A percentile compares a stretch with the other conserved stretches of the same genome.
phyloP scores from a whole-genome alignment of 495 filamentous ascomycete species.

The Penicillium antarcticum region DNA sequence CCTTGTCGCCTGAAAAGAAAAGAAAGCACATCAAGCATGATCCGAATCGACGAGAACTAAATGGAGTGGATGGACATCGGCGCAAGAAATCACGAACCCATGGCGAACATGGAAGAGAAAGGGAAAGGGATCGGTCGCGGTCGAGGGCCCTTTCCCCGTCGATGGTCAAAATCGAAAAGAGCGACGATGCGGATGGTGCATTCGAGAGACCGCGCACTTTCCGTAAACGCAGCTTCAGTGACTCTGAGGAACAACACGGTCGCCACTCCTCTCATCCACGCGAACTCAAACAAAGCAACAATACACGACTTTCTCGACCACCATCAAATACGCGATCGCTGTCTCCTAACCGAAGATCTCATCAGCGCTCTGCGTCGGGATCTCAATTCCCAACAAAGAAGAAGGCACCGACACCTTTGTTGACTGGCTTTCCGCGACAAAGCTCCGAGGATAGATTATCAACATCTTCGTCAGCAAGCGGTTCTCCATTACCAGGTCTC shows the following conservation, averaged over 20 bases:
- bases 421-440: constrained; percentile 41
- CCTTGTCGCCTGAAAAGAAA: constrained; percentile 63
- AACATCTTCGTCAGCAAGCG: constrained; percentile 69
- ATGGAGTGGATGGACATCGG: constrained; percentile 50
- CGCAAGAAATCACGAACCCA: constrained; percentile 35
- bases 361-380: constrained; percentile 61
- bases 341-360: constrained; percentile 58
- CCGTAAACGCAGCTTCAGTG: constrained; percentile 44
- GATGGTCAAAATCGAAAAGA: constrained; percentile 37
- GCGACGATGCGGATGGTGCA: constrained; percentile 29
- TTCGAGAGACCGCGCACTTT: constrained; percentile 21
- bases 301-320: constrained; percentile 24
- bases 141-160: constrained; percentile 27
- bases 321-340: constrained; percentile 54
- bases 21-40: constrained; percentile 69
- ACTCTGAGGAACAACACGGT: constrained; percentile 34
- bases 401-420: constrained; percentile 51
- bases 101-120: constrained; percentile 18
- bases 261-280: constrained; percentile 21
- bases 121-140: constrained; percentile 22
- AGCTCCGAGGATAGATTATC: constrained; percentile 65
- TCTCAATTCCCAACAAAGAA: constrained; percentile 46
- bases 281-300: constrained; percentile 27
- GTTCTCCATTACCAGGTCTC: constrained; percentile 66
- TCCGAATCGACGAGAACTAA: constrained; percentile 28